Conservation (phyloP, 2,329 filamentous ascomycete species). For the Cercospora berteroae region DNA sequence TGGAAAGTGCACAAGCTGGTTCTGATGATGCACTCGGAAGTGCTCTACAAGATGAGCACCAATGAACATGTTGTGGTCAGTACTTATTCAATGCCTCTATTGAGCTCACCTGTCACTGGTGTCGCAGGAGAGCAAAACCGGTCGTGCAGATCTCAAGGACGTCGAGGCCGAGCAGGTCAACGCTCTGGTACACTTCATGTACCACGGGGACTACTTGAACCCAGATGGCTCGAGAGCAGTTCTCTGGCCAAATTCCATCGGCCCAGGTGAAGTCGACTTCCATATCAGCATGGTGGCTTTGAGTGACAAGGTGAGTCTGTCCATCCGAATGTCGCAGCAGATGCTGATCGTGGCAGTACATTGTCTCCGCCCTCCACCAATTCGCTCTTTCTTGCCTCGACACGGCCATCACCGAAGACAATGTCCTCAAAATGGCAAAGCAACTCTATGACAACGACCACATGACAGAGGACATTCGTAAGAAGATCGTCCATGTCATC, state of each 20-base stretch:
- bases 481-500: background rate
- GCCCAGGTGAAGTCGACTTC: background rate
- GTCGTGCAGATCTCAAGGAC: background rate
- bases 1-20: slow-evolving; percentile 7
- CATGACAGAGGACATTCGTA: background rate
- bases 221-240: background rate
- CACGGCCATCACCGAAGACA: background rate
- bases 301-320: background rate
- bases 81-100: too few relatives aligned
- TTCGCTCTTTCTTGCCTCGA: too few relatives aligned
- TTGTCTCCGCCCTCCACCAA: too few relatives aligned
- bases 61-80: background rate
- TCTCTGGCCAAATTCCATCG: background rate
- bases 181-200: background rate
- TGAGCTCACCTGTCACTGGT: background rate
- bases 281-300: background rate
- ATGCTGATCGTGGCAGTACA: background rate
- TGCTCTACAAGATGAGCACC: slow-evolving; percentile 8
- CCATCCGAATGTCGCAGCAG: background rate
- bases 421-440: background rate
- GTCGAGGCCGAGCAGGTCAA: background rate
- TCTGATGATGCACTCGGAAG: background rate
- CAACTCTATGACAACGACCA: background rate
- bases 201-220: background rate
- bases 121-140: background rate